phyloP scores from a whole-genome alignment of 495 filamentous ascomycete species.

The Talaromyces stipitatus region DNA sequence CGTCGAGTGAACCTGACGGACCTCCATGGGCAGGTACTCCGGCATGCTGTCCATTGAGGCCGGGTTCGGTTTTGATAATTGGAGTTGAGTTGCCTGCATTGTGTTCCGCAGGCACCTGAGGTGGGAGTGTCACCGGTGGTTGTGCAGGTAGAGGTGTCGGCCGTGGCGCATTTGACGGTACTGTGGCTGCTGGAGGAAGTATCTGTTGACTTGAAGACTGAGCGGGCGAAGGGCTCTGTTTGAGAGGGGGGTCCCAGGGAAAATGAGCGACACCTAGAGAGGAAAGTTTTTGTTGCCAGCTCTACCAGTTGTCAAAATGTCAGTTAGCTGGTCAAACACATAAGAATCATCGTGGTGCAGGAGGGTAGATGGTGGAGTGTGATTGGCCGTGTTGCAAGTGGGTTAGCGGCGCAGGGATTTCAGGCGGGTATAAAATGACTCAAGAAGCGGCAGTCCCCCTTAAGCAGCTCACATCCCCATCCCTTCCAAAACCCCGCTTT shows the following conservation, averaged over 20 bases:
- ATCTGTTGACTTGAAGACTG: slow-evolving; percentile 38
- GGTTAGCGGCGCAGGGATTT: slow-evolving; percentile 5
- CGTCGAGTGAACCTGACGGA: slow-evolving; percentile 27
- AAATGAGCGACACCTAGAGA: slow-evolving; percentile 75
- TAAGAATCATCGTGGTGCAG: neutral
- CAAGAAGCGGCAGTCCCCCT: slow-evolving; percentile 9
- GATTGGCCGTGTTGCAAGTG: slow-evolving; percentile 2
- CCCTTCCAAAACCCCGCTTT: slow-evolving; percentile 3
- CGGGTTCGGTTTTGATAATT: slow-evolving; percentile 71
- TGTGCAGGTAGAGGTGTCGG: slow-evolving; percentile 20
- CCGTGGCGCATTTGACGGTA: slow-evolving; percentile 51
- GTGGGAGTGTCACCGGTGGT: slow-evolving; percentile 27
- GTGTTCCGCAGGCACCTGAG: slow-evolving; percentile 19
- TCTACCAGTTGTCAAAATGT: slow-evolving; percentile 46
- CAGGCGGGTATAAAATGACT: slow-evolving; percentile 13
- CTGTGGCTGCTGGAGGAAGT: slow-evolving; percentile 39
- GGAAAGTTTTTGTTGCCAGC: slow-evolving; percentile 87
- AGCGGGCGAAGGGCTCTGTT: slow-evolving; percentile 27
- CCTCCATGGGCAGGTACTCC: slow-evolving; percentile 29
- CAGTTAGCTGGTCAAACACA: slow-evolving; percentile 1
- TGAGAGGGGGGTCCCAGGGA: slow-evolving; percentile 80
- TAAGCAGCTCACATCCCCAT: neutral
- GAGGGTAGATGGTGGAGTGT: neutral
- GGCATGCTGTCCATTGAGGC: slow-evolving; percentile 39
- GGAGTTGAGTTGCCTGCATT: slow-evolving; percentile 32